Percentiles rank a stretch among this genome's conserved stretches.
Evolutionary conservation across 108 stramenopile species (phyloP).

Genomic region (Chaetoceros tenuissimus): DNA sequence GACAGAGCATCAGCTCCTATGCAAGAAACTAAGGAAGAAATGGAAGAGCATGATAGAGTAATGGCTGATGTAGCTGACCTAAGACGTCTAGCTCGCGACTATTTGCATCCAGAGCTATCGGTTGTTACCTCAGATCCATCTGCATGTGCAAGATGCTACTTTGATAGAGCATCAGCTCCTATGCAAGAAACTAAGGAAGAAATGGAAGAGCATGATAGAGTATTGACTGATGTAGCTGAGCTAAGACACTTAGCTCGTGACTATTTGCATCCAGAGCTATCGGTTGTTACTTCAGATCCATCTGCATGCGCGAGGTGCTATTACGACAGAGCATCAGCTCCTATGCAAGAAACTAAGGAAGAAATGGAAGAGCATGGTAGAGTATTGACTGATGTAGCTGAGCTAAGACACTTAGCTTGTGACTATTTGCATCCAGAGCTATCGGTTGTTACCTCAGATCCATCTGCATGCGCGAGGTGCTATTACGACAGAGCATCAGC

Average conservation of each 20-base stretch:
- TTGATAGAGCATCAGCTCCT: constrained; percentile 47
- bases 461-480: constrained; percentile 31
- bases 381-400: constrained; percentile 52
- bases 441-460: constrained; percentile 26
- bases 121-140: constrained; percentile 5
- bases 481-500: constrained; percentile 50
- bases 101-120: constrained; percentile 26
- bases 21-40: constrained; percentile 13
- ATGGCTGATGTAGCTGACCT: constrained; percentile 19
- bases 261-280: constrained; percentile 48
- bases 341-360: constrained; percentile 21
- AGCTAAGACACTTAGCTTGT: constrained; percentile 43
- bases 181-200: constrained; percentile 18
- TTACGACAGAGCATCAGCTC: constrained; percentile 51
- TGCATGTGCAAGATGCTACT: constrained; percentile 17
- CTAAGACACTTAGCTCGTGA: constrained; percentile 47
- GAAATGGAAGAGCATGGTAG: constrained; percentile 45
- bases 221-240: constrained; percentile 55
- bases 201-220: constrained; percentile 20
- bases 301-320: constrained; percentile 39
- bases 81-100: constrained; percentile 24
- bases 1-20: constrained; percentile 31
- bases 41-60: constrained; percentile 24
- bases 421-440: constrained; percentile 54
- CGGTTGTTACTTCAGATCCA: constrained; percentile 27